Conservation (phyloP, 257 asterid species). For the Coffea canephora region DNA sequence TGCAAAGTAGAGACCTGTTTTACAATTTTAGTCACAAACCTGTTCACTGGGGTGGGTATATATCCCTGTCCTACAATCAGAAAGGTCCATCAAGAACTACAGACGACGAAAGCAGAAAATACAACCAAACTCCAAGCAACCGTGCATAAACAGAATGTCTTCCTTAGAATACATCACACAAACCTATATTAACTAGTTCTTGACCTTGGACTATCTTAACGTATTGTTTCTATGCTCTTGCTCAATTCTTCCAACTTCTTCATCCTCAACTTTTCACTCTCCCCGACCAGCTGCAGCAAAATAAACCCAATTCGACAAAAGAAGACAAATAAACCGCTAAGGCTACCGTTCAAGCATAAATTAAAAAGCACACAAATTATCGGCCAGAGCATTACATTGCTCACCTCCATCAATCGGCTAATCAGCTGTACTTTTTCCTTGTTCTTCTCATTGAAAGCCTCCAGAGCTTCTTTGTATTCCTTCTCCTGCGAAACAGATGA, state of each 20-base stretch:
- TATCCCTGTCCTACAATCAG: constrained; percentile 60
- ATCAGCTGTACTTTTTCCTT: constrained; percentile 90
- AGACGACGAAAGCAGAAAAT: constrained; percentile 39
- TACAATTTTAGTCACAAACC: constrained; percentile 84
- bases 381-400: constrained; percentile 12
- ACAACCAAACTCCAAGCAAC: constrained; percentile 63
- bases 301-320: not conserved
- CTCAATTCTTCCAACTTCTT: constrained; percentile 98
- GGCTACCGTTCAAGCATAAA: not conserved
- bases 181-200: constrained; percentile 48
- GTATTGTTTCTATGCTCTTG: constrained; percentile 92
- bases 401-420: constrained; percentile 96
- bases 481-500: constrained; percentile 54
- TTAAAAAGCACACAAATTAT: not conserved
- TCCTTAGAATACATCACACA: constrained; percentile 69
- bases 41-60: constrained; percentile 38
- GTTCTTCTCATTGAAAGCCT: constrained; percentile 95
- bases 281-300: constrained; percentile 72
- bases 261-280: constrained; percentile 88
- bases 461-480: constrained; percentile 97
- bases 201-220: constrained; percentile 33
- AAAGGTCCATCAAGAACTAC: constrained; percentile 52
- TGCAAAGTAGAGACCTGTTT: constrained; percentile 55
- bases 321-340: not conserved
- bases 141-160: constrained; percentile 43